Evolutionary conservation across 805 yeast genomes (phyloP).

Genomic region (Spathaspora hagerdaliae): DNA sequence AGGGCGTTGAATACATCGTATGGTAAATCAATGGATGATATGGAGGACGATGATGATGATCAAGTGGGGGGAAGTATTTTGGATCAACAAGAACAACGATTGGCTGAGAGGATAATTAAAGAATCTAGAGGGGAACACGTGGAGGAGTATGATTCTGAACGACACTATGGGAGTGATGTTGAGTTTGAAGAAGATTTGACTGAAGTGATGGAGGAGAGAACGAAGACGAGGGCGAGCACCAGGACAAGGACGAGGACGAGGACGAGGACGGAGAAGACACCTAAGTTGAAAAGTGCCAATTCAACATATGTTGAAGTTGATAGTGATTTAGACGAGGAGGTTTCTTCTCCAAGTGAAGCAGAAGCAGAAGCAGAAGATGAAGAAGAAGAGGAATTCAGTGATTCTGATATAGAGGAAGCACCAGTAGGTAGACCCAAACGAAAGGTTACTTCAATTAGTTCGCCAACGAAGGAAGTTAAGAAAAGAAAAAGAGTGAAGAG

Average conservation of each 20-base stretch:
- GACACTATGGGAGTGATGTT: slow-evolving; percentile 11
- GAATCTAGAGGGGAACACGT: slow-evolving; percentile 14
- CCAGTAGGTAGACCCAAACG: not conserved
- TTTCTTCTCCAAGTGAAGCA: not conserved
- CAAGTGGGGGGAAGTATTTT: slow-evolving; percentile 12
- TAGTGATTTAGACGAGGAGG: slow-evolving; percentile 19
- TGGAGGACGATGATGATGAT: slow-evolving; percentile 28
- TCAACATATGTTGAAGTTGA: slow-evolving; percentile 17
- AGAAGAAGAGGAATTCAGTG: slow-evolving; percentile 7
- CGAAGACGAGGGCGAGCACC: not conserved
- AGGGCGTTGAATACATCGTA: slow-evolving; percentile 39
- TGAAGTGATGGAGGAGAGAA: not conserved
- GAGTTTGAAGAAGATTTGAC: slow-evolving; percentile 13
- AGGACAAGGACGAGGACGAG: too few relatives aligned
- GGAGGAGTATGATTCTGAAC: slow-evolving; percentile 8
- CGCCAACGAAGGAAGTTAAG: slow-evolving; percentile 3
- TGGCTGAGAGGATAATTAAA: slow-evolving; percentile 41
- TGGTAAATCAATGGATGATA: slow-evolving; percentile 29
- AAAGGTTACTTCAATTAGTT: not conserved
- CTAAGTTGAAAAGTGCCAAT: not conserved
- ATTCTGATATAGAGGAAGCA: not conserved
- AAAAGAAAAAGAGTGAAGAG: not conserved
- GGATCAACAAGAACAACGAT: slow-evolving; percentile 34
- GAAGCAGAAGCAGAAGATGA: slow-evolving; percentile 6
- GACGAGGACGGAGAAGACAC: not conserved